Base-by-base conservation (phyloP, 768 basidiomycete species). In the Fistulinella prunicolor region DNA sequence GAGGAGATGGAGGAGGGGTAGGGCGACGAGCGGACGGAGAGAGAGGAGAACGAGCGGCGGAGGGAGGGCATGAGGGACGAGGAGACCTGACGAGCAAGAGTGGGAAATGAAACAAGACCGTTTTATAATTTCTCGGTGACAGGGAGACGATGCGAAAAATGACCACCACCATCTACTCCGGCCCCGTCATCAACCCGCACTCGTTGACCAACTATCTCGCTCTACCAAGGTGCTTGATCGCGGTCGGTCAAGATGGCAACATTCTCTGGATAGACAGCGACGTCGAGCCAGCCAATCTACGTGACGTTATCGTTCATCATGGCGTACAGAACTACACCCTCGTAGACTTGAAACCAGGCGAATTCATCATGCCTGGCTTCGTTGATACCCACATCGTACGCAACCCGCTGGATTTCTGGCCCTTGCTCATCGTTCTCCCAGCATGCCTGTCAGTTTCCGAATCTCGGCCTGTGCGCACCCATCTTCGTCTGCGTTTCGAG, bases 351-450 rank as follows among this genome's bases (percentile, higher is more conserved):
- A 65, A 64, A 10, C 65, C 73, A 3, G 81, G 80, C 14, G 74
- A 83, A 54, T 94, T 93, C 61, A 59, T 95, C 47, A 80, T 91
- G 60, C 94, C 94, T 6, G 94, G 94, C 4, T 82, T 95, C 64
- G 72, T 94, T 45, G 94, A 96, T 73, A 95, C 93, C 24, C 93
- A 95, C 68, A 89, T 86, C 28, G 93, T 93, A 61, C 62, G 85
- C 65, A 26, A 14, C 22, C 9, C 21, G 3, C 20, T 20, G 30
- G 3, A 14, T 13, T 16, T 9, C 20, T 4, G 32, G 3, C 19
- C 42, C 38, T 12, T 19, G 1, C 43, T 50, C 51, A 49, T 21
- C 44, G 38, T 22, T 19, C 22, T 28, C 39, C 17, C 40, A 72
- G 67, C 70, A 68, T 43, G 65, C 60, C 14, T 61, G 52, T 53